Conservation (phyloP, 495 filamentous ascomycete species). For the Corynascus novoguineensis region DNA sequence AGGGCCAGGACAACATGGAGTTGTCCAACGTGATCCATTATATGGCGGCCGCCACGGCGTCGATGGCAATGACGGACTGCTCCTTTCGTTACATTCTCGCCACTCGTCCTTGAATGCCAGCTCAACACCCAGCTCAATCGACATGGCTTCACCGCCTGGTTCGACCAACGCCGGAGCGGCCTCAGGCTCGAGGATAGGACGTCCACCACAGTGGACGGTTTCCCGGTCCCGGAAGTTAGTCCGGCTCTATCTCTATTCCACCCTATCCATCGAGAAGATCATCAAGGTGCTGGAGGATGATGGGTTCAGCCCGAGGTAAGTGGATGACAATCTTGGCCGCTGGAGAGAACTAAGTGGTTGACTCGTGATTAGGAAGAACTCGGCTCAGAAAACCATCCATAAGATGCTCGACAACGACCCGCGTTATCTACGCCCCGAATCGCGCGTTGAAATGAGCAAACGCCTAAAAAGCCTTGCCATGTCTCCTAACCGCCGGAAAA, state of each 20-base stretch:
- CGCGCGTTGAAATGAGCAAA: slow-evolving; percentile 37
- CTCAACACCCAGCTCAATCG: slow-evolving; percentile 2
- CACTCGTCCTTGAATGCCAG: neutral
- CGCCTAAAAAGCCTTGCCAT: slow-evolving; percentile 32
- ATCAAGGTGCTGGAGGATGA: slow-evolving; percentile 40
- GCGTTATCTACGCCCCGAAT: slow-evolving; percentile 42
- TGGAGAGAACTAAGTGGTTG: slow-evolving; percentile 3
- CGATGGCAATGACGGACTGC: slow-evolving; percentile 5
- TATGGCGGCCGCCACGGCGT: slow-evolving; percentile 2
- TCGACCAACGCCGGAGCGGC: slow-evolving; percentile 11
- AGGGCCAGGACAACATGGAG: neutral
- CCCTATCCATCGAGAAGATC: slow-evolving; percentile 39
- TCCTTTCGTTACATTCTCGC: slow-evolving; percentile 5
- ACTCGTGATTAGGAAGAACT: slow-evolving; percentile 34
- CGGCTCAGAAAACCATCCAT: slow-evolving; percentile 45
- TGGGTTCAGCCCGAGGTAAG: slow-evolving; percentile 40
- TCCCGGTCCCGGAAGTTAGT: slow-evolving; percentile 40
- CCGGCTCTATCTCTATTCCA: slow-evolving; percentile 43
- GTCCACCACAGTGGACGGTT: slow-evolving; percentile 43
- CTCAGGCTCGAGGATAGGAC: slow-evolving; percentile 34
- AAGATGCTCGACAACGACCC: slow-evolving; percentile 44
- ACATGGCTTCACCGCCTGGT: slow-evolving; percentile 21
- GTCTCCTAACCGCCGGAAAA: slow-evolving; percentile 20
- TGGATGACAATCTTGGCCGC: no score
- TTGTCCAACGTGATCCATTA: slow-evolving; percentile 3